Evolutionary conservation across 2,329 filamentous ascomycete species (phyloP), one percentile per base, ranked within the genome.

Genomic region (Didymella pomorum): DNA sequence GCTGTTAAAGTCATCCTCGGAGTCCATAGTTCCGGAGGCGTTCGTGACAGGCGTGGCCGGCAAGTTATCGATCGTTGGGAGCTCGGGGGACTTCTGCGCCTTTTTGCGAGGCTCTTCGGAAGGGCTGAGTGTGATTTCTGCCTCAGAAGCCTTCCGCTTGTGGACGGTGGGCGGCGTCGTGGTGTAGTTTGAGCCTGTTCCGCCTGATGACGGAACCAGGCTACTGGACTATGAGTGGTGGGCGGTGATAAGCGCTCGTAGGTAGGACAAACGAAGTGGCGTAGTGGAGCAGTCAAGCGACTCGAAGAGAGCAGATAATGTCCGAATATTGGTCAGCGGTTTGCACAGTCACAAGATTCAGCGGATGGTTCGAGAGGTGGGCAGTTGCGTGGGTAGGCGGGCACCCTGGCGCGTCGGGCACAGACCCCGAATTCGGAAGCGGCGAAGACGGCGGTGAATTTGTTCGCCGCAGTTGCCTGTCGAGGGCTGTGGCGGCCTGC

Each of bases 1-100:
- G 69, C 91, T 96, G 85, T 95, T 90, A 78, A 93, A 93, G 60
- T 97, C 94, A 72, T 97, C 93, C 70, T 98, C 94, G 9, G 93
- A 97, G 80, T 97, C 93, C 93, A 97, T 97, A 64, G 82, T 86
- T 76, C 74, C 79, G 33, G 80, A 70, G 60, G 71, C 66, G 62
- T 66, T 70, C 46, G 74, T 73, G 37, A 67, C 65, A 52, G 73
- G 75, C 26, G 72, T 78, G 46, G 68, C 71, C 52, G 71, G 74
- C 12, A 74, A 71, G 46, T 63, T 56, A 26, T 49, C 59, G 51
- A 60, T 50, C 47, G 58, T 37, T 21, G 56, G 37, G 25, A 62
- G 48, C 45, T 70, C 61, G 28, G 66, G 63, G 7, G 66, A 67
- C 35, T 62, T 56, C 2, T 44, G 28, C 53, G 69, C 68, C 63